Conservation (phyloP, 768 basidiomycete genomes). For the Coprinellus micaceus region DNA sequence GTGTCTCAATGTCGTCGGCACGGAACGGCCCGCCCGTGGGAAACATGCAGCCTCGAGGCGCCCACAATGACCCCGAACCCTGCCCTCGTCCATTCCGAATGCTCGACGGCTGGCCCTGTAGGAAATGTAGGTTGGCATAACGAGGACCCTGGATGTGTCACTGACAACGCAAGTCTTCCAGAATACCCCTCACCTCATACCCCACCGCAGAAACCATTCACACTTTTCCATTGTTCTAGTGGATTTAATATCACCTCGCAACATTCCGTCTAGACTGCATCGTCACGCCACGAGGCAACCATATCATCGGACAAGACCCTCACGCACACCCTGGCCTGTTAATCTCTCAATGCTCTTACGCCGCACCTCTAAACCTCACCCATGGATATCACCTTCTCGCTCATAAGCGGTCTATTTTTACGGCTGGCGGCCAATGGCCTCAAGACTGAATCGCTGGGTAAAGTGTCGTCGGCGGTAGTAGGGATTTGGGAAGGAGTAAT, state of each 20-base stretch:
- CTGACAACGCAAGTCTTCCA: not conserved
- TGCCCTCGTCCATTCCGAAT: no score
- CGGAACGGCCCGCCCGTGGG: not conserved
- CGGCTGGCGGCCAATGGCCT: conserved; percentile 30
- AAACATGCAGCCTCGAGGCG: not conserved
- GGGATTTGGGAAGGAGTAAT: conserved; percentile 44
- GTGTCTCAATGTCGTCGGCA: not conserved
- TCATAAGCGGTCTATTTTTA: conserved; percentile 40
- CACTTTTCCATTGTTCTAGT: no score
- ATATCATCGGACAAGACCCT: not conserved
- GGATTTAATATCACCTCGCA: conserved; percentile 2
- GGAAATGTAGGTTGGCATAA: no score
- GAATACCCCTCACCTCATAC: not conserved
- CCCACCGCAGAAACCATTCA: no score
- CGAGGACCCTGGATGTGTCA: no score
- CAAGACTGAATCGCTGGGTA: conserved; percentile 23
- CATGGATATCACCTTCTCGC: conserved; percentile 43
- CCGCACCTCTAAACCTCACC: conserved; percentile 1
- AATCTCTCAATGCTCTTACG: conserved; percentile 2
- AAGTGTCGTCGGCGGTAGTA: conserved; percentile 31
- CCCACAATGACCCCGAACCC: not conserved
- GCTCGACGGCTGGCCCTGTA: no score
- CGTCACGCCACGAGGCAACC: not conserved
- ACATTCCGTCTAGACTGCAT: not conserved
- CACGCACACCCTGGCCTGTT: not conserved